phyloP scores from a whole-genome alignment of 1,139 yeast genomes.

The Debaryomycetaceae sp. region DNA sequence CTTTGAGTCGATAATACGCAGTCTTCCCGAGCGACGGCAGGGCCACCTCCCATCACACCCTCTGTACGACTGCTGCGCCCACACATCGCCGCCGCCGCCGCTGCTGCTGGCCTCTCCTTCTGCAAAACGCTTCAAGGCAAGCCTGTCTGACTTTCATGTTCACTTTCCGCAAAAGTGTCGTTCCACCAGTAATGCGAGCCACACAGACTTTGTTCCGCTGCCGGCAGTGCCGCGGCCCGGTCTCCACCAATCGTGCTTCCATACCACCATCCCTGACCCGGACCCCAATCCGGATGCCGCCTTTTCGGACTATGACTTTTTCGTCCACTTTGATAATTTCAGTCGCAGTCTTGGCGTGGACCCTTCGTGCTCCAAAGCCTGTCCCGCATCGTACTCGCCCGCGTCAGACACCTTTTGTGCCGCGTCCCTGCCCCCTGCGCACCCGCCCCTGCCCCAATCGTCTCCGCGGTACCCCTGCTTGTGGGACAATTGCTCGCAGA shows the following conservation, averaged over 20 bases:
- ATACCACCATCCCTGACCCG: conserved; percentile 27
- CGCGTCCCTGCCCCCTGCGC: not conserved
- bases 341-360: conserved; percentile 6
- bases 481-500: conserved; percentile 45
- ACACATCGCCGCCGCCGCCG: too few relatives aligned
- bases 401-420: too few relatives aligned
- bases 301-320: conserved; percentile 31
- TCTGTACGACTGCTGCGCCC: not conserved
- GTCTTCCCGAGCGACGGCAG: conserved; percentile 1
- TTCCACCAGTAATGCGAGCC: too few relatives aligned
- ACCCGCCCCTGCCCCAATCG: not conserved
- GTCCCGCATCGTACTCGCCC: not conserved
- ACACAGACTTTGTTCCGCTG: too few relatives aligned
- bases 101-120: too few relatives aligned
- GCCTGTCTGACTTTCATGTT: conserved; percentile 9
- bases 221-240: conserved; percentile 9
- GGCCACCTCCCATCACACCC: not conserved
- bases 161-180: too few relatives aligned
- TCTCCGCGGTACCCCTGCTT: conserved; percentile 25
- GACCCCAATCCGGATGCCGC: conserved; percentile 7
- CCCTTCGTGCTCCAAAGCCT: conserved; percentile 4
- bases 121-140: conserved; percentile 6
- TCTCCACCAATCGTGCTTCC: conserved; percentile 37
- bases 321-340: conserved; percentile 31
- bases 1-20: too few relatives aligned